These are phyloP conservation scores for Lenzites betulinus DNA, from an alignment of 768 basidiomycete genomes.

Conservation along the genomic window DNA sequence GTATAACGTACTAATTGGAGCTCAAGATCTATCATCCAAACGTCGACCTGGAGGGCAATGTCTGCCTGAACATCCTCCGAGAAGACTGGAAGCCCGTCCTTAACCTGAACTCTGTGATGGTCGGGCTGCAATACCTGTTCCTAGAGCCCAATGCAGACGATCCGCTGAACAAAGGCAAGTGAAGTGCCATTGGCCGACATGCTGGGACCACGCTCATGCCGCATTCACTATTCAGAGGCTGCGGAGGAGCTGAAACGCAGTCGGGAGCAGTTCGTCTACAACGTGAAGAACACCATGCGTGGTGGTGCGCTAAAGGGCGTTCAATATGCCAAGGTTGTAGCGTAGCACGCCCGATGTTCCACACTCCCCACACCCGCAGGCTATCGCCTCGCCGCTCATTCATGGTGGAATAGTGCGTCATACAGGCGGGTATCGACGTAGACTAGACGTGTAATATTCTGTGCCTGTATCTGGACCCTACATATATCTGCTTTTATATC, in stretches of 20 bases:
- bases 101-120: slow-evolving; percentile 97
- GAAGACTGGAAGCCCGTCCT: slow-evolving; percentile 99
- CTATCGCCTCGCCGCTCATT: background rate
- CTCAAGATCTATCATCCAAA: slow-evolving; percentile 97
- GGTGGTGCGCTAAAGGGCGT: slow-evolving; percentile 79
- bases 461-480: slow-evolving; percentile 17
- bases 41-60: slow-evolving; percentile 96
- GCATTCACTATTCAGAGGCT: slow-evolving; percentile 65
- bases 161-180: slow-evolving; percentile 94
- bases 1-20: background rate
- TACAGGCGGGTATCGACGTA: slow-evolving; percentile 3
- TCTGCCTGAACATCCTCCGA: slow-evolving; percentile 96
- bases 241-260: slow-evolving; percentile 92
- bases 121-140: slow-evolving; percentile 97
- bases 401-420: background rate
- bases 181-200: background rate
- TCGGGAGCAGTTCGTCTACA: slow-evolving; percentile 77
- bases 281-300: slow-evolving; percentile 87
- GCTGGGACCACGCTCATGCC: background rate
- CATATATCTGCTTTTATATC: slow-evolving; percentile 4
- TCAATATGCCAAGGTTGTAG: slow-evolving; percentile 72
- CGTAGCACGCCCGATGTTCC: background rate
- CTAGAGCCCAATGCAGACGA: slow-evolving; percentile 98
- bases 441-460: slow-evolving; percentile 26
- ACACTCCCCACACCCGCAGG: background rate